These are phyloP conservation scores for Yamadazyma aaseri DNA, from an alignment of 1,139 yeast species.

Conservation along the genomic window DNA sequence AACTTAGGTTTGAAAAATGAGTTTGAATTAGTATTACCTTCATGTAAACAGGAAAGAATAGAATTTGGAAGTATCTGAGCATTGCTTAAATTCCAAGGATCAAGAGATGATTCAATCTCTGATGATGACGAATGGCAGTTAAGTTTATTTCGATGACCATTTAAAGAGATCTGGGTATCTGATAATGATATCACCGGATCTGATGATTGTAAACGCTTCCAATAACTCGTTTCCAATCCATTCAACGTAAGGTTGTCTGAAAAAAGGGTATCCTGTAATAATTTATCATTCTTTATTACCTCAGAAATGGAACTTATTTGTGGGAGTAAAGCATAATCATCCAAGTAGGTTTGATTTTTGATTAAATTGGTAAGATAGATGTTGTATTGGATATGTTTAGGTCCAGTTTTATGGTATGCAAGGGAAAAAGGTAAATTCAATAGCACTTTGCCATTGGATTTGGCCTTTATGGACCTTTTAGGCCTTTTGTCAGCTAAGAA, in stretches of 20 bases:
- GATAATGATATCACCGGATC: no score
- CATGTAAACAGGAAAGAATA: conserved; percentile 38
- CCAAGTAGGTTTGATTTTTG: conserved; percentile 19
- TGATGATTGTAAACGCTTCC: no score
- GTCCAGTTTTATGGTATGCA: conserved; percentile 17
- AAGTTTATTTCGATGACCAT: no score
- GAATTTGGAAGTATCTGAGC: conserved; percentile 59
- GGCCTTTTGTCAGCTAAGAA: conserved; percentile 36
- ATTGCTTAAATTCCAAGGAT: conserved; percentile 74
- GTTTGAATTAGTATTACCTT: conserved; percentile 41
- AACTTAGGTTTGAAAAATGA: conserved; percentile 31
- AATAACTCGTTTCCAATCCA: no score
- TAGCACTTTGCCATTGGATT: conserved; percentile 49
- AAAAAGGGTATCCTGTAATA: no score
- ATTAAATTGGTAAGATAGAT: conserved; percentile 21
- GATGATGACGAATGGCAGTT: no score
- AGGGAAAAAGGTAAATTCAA: conserved; percentile 35
- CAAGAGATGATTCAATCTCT: no score
- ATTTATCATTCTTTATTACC: no score
- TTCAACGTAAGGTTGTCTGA: no score
- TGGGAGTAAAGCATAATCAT: conserved; percentile 18
- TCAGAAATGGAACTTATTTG: no score
- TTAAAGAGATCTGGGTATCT: no score
- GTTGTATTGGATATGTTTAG: conserved; percentile 29
- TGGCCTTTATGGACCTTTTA: conserved; percentile 42